Conservation (phyloP, 768 basidiomycete species). For the Pisolithus tinctorius region DNA sequence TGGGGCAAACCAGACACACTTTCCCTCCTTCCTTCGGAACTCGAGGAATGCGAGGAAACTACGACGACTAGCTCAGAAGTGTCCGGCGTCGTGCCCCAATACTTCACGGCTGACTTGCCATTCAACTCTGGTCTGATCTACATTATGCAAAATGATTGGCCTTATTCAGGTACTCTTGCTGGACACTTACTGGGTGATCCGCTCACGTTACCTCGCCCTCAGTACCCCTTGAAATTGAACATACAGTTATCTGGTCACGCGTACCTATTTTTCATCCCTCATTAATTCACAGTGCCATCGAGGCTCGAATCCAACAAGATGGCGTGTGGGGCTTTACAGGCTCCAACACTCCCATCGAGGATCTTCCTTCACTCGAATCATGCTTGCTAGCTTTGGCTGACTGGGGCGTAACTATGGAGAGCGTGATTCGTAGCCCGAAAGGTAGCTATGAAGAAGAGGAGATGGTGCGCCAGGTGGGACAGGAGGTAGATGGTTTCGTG, state of each 20-base stretch:
- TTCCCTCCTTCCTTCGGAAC: conserved; percentile 49
- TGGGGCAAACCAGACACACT: conserved; percentile 70
- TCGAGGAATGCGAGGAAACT: conserved; percentile 34
- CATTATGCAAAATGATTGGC: conserved; percentile 83
- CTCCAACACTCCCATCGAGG: conserved; percentile 43
- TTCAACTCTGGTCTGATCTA: conserved; percentile 44
- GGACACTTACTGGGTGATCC: neutral
- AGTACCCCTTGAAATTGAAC: conserved; percentile 70
- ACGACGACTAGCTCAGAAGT: neutral
- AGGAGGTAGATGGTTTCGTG: conserved; percentile 59
- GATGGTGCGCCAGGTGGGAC: conserved; percentile 44
- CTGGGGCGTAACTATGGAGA: conserved; percentile 63
- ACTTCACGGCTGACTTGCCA: conserved; percentile 63
- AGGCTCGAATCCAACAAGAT: conserved; percentile 58
- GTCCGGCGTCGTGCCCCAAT: conserved; percentile 31
- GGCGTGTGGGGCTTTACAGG: conserved; percentile 85
- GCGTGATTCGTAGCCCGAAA: conserved; percentile 44
- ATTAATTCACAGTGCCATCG: conserved; percentile 44
- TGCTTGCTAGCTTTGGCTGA: conserved; percentile 60
- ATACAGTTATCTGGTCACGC: conserved; percentile 72
- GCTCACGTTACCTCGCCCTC: neutral
- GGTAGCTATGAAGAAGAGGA: conserved; percentile 48
- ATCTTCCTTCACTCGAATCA: conserved; percentile 49
- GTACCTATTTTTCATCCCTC: conserved; percentile 62
- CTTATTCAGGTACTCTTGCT: conserved; percentile 60